Conservation (phyloP, 352 stramenopile species). For the Blastocystis sp. region DNA sequence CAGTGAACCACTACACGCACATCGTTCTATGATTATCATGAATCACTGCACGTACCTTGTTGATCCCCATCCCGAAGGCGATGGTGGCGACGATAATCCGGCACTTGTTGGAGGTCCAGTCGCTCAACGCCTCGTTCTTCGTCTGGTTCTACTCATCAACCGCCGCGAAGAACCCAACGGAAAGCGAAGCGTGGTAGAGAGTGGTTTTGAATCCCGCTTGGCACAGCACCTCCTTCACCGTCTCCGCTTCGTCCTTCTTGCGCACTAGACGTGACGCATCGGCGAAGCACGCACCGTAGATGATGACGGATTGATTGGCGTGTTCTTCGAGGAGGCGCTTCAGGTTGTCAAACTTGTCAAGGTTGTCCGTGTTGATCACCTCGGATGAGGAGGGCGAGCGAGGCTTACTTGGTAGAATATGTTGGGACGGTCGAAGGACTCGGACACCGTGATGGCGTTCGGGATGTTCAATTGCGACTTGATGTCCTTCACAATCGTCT, state of each 20-base stretch:
- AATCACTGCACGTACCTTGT: not conserved
- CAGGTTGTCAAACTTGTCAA: constrained; percentile 13
- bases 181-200: constrained; percentile 27
- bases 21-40: constrained; percentile 25
- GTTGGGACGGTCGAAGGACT: constrained; percentile 61
- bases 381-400: not conserved
- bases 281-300: constrained; percentile 10
- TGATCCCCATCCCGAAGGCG: constrained; percentile 66
- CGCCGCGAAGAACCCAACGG: not conserved
- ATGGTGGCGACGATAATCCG: constrained; percentile 42
- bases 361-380: not conserved
- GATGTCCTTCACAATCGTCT: constrained; percentile 43
- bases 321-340: not conserved
- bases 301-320: constrained; percentile 9
- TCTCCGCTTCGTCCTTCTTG: constrained; percentile 41
- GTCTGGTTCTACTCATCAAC: constrained; percentile 6
- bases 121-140: constrained; percentile 30
- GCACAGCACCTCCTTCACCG: not conserved
- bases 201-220: not conserved
- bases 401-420: constrained; percentile 7
- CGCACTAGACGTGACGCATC: not conserved
- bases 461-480: constrained; percentile 33
- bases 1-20: constrained; percentile 69
- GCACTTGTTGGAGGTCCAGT: not conserved
- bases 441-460: constrained; percentile 1